Percentiles rank a stretch among this genome's conserved stretches.
Conservation (phyloP, 2,329 filamentous ascomycete species). For the Tolypocladium pustulatum region DNA sequence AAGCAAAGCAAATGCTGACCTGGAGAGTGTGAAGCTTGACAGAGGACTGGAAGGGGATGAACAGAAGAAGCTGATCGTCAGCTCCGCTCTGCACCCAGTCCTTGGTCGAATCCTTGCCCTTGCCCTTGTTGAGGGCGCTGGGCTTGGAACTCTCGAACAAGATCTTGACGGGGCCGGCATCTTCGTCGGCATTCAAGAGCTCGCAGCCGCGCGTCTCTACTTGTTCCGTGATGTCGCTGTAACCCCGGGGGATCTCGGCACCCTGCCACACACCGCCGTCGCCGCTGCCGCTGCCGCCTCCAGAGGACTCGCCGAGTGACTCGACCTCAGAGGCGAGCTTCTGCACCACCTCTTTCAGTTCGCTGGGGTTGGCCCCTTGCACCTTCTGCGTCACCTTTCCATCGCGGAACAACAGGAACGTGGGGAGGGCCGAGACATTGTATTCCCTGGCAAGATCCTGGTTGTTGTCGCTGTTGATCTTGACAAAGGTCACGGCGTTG, state of each 20-base stretch:
- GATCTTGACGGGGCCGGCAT: slow-evolving; percentile 60
- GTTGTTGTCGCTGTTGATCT: slow-evolving; percentile 74
- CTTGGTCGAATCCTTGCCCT: slow-evolving; percentile 39
- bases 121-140: slow-evolving; percentile 47
- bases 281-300: slow-evolving; percentile 25
- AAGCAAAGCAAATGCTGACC: slow-evolving; percentile 25
- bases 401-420: slow-evolving; percentile 81
- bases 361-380: slow-evolving; percentile 60
- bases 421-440: slow-evolving; percentile 67
- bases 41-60: slow-evolving; percentile 76
- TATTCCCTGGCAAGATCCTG: slow-evolving; percentile 65
- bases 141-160: slow-evolving; percentile 66
- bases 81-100: slow-evolving; percentile 97
- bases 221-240: slow-evolving; percentile 72
- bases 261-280: slow-evolving; percentile 57
- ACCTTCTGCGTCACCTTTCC: slow-evolving; percentile 58
- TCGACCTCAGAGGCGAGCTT: slow-evolving; percentile 60
- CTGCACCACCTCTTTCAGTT: slow-evolving; percentile 60
- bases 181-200: slow-evolving; percentile 75
- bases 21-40: slow-evolving; percentile 81
- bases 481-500: slow-evolving; percentile 70
- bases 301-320: slow-evolving; percentile 35
- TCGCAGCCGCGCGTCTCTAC: slow-evolving; percentile 74
- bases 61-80: slow-evolving; percentile 93
- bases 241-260: slow-evolving; percentile 65